These are phyloP conservation scores for Thermothielavioides terrestris DNA, from an alignment of 495 filamentous ascomycete species.

Conservation along the genomic window DNA sequence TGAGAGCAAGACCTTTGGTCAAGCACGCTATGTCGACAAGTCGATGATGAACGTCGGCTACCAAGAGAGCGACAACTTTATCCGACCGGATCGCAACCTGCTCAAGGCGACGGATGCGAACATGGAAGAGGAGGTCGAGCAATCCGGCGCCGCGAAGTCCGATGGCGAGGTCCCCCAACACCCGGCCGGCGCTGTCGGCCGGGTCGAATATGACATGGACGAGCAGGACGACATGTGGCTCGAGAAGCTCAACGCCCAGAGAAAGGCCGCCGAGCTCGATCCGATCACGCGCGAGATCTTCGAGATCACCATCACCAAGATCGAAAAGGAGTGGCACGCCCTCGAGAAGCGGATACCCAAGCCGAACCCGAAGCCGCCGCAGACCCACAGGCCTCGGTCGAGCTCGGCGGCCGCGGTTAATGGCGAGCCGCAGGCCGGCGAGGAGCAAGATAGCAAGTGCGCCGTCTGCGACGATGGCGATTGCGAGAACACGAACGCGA, in stretches of 20 bases:
- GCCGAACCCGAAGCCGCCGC: slow-evolving; percentile 87
- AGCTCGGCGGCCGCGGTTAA: slow-evolving; percentile 89
- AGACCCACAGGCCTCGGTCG: slow-evolving; percentile 80
- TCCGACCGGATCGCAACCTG: slow-evolving; percentile 64
- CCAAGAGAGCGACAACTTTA: slow-evolving; percentile 83
- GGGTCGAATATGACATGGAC: slow-evolving; percentile 99
- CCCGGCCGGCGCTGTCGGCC: slow-evolving; percentile 45
- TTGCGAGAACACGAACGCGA: slow-evolving; percentile 99
- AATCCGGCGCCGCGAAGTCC: slow-evolving; percentile 44
- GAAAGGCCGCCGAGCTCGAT: slow-evolving; percentile 62
- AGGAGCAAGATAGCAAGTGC: slow-evolving; percentile 96
- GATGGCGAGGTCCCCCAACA: slow-evolving; percentile 50
- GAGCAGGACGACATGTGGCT: slow-evolving; percentile 98
- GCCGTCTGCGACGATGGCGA: slow-evolving; percentile 97
- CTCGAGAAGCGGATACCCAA: slow-evolving; percentile 95
- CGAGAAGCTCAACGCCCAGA: slow-evolving; percentile 67
- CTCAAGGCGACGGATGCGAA: slow-evolving; percentile 68
- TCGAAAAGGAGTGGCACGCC: slow-evolving; percentile 96
- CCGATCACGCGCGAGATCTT: slow-evolving; percentile 86
- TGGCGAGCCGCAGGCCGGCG: slow-evolving; percentile 76
- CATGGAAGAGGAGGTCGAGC: slow-evolving; percentile 76
- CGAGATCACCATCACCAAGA: slow-evolving; percentile 96
- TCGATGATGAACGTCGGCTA: slow-evolving; percentile 92
- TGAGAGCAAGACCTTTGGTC: slow-evolving; percentile 47
- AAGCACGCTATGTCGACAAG: slow-evolving; percentile 64